These are phyloP conservation scores for Drosera spatulata DNA, from an alignment of 179 eudicot genomes.

Conservation along the genomic window DNA sequence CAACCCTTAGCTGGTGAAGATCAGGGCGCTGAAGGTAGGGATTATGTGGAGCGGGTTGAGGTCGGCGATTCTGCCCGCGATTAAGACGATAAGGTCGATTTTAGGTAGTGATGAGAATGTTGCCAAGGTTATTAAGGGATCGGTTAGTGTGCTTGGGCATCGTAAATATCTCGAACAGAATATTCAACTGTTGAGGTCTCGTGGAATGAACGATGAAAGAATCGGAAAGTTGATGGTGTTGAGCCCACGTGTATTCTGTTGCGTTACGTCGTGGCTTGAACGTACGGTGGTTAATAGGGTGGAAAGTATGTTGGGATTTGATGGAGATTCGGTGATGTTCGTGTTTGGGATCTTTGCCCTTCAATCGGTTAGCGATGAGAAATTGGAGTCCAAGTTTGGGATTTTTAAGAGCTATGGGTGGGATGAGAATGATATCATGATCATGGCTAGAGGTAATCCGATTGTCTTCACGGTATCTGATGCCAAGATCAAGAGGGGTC, in stretches of 20 bases:
- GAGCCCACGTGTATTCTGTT: too few relatives aligned
- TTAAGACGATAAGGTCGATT: slow-evolving; percentile 11
- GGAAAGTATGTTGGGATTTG: slow-evolving; percentile 20
- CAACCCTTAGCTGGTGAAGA: slow-evolving; percentile 6
- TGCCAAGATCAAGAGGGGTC: slow-evolving; percentile 9
- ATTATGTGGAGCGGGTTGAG: slow-evolving; percentile 1
- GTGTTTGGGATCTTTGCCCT: slow-evolving; percentile 13
- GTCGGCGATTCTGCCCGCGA: slow-evolving; percentile 11
- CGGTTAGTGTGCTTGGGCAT: slow-evolving; percentile 3
- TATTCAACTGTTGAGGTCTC: slow-evolving; percentile 13
- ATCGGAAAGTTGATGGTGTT: slow-evolving; percentile 8
- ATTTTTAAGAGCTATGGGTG: slow-evolving; percentile 23
- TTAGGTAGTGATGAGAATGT: slow-evolving; percentile 9
- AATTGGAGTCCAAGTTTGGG: slow-evolving; percentile 12
- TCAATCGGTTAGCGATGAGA: slow-evolving; percentile 8
- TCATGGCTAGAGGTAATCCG: slow-evolving; percentile 13
- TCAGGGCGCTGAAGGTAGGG: neutral
- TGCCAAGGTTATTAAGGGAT: slow-evolving; percentile 11
- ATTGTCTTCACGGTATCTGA: slow-evolving; percentile 12
- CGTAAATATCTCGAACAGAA: neutral
- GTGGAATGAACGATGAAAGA: slow-evolving; percentile 14
- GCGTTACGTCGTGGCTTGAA: too few relatives aligned
- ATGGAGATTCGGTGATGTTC: slow-evolving; percentile 18
- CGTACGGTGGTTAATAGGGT: too few relatives aligned
- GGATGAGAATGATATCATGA: slow-evolving; percentile 13